Base-by-base conservation (phyloP, 352 stramenopile species). In the Globisporangium nodosum region DNA sequence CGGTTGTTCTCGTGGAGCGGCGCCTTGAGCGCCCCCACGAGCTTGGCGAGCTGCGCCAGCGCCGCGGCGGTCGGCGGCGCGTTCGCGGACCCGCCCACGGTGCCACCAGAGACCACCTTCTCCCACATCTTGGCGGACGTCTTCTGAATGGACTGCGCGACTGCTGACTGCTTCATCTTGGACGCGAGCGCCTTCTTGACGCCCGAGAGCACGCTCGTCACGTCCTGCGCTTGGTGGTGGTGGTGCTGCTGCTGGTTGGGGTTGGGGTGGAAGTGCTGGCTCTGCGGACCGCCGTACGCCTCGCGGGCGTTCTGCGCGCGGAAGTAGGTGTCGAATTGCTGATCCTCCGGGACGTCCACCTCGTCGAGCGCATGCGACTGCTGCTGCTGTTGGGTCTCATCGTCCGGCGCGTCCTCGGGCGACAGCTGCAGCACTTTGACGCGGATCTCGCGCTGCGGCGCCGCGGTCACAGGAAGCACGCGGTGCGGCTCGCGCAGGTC, bases 371-470 rank as follows among this genome's bases (percentile, higher is more conserved):
- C 52, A 8, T 76, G 54, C 9, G 46, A 20, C 7, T 60, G 52
- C 20, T 20, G 27, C 1, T 51, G 31, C n/a, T 56, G 9, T n/a
- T 27, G 47, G 7, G 57, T n/a, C 13, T 48, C 56, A 40, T 80
- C 54, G 1, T 54, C 62, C 1, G 61, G 49, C 5, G 27, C 48
- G n/a, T 55, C 15, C 5, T 57, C 53, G 3, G 60, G n/a, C 42
- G 67, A 75, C 48, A 93, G 49, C 66, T 92, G 85, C 58, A 92
- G 60, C 18, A 92, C 85, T 56, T 94, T 94, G 48, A 94, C 73
- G 37, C 68, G 68, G 11, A 91, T 71, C 57, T 90, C 68, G 16
- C 69, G 37, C 27, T 61, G 53, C 69, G 24, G 72, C 5, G 16
- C 60, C 0, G 43, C 37, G 9, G 51, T 46, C 3, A 85, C 69